A percentile compares a stretch with the other conserved stretches of the same genome.
phyloP scores from a whole-genome alignment of 2,329 filamentous ascomycete genomes.

The Sclerotinia subarctica region DNA sequence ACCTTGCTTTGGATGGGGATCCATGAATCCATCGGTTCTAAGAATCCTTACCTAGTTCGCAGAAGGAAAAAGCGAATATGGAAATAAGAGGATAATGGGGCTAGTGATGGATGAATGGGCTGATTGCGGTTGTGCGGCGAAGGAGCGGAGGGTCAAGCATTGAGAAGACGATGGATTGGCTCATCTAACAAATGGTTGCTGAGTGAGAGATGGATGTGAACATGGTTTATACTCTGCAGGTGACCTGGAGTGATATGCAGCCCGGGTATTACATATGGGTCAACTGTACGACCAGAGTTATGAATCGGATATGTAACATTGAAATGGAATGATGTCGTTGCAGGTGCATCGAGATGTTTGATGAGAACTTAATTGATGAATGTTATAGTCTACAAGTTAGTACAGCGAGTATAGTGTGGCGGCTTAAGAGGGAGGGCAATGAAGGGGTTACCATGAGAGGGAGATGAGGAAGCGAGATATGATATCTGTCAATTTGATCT shows the following conservation, averaged over 20 bases:
- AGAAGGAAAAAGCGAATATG: neutral
- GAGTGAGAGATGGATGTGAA: conserved; percentile 13
- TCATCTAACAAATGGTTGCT: conserved; percentile 5
- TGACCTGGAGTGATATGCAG: conserved; percentile 8
- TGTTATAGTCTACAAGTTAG: neutral
- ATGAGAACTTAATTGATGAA: neutral
- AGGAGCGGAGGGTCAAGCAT: neutral
- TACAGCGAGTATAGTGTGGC: too few species aligned
- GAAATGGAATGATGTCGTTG: neutral
- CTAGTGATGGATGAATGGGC: neutral
- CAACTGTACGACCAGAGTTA: neutral
- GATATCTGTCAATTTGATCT: neutral
- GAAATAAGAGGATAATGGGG: neutral
- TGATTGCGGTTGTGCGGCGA: neutral
- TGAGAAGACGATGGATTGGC: neutral
- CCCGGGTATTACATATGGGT: neutral
- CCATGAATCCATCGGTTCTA: conserved; percentile 17
- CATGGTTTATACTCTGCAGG: conserved; percentile 10
- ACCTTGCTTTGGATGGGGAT: conserved; percentile 15
- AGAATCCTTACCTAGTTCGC: conserved; percentile 18
- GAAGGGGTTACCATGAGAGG: neutral
- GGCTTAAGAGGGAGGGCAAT: neutral
- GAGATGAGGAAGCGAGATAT: neutral
- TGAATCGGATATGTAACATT: conserved; percentile 13
- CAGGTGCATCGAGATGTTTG: neutral